Base-by-base conservation (phyloP, 2,329 filamentous ascomycete species). In the Diplodia seriata region DNA sequence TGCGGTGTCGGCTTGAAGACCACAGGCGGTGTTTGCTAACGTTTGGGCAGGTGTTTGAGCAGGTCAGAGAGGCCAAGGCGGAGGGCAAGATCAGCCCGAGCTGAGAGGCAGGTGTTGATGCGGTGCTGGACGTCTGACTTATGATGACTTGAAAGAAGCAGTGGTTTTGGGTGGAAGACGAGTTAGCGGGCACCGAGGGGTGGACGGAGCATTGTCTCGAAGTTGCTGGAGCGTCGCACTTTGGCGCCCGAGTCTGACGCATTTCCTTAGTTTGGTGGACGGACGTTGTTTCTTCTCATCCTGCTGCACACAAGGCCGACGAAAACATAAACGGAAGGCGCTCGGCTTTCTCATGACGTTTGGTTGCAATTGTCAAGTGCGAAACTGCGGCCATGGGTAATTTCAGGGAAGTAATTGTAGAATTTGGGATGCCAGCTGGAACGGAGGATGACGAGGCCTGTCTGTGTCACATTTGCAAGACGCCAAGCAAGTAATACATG, bases 11-110 rank as follows among this genome's bases (percentile, higher is more conserved):
- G 8, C n/a, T 49, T 33, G 26, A 36, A 18, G 61, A 20, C 18
- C 15, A 47, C n/a, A 20, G 20, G 12, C 15, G 4, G 31, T 20
- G 3, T 40, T 43, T 40, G 20, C 57, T 68, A 40, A 68, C n/a
- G 7, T 72, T 68, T 65, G 40, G 51, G 26, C 73, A 90, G 88
- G 88, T 98, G 68, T 98, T 98, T 81, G 95, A 98, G 75, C 94
- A 97, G 83, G 94, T 98, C 75, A 93, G 89, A 81, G 91, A 85
- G 70, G 82, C 82, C 38, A 81, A 83, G 70, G 76, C 78, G n/a
- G 77, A 79, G 40, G 82, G 82, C 69, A 81, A 75, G 69, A 23
- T 67, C 18, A 38, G 40, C 20, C 23, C 38, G 43, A 51, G 40
- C 18, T 67, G 54, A 67, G 26, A 26, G 20, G 31, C 15, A n/a